Percentiles rank a stretch among this genome's conserved stretches.
phyloP scores from a whole-genome alignment of 208 protist genomes.

The Entamoeba dispar region DNA sequence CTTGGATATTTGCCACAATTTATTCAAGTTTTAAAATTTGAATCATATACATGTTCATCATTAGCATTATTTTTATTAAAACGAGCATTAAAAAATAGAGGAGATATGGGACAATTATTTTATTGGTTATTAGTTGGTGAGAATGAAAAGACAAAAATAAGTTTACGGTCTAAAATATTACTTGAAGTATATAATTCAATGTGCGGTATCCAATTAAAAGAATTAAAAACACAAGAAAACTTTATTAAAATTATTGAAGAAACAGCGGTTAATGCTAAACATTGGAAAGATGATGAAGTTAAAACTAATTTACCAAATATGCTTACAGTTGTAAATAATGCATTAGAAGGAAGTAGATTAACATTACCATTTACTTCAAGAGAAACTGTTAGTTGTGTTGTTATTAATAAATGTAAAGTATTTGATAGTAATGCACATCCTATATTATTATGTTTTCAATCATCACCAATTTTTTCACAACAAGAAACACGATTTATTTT shows the following conservation, averaged over 20 bases:
- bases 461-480: background rate
- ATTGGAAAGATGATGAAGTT: background rate
- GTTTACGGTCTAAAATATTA: background rate
- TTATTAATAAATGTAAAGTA: background rate
- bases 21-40: background rate
- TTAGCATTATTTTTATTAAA: background rate
- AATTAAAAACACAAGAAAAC: background rate
- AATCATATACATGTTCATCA: background rate
- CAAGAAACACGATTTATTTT: background rate
- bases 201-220: too few species aligned
- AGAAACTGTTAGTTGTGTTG: background rate
- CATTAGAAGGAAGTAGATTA: background rate
- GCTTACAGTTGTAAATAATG: background rate
- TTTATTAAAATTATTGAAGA: background rate
- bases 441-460: background rate
- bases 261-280: background rate
- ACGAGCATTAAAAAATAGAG: background rate
- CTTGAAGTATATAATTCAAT: background rate
- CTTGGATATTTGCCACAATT: background rate
- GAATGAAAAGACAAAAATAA: background rate
- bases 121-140: conserved; percentile 2
- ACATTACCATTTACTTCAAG: background rate
- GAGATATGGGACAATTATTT: background rate
- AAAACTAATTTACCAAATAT: background rate
- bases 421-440: background rate